Conservation (phyloP, 2,329 filamentous ascomycete genomes). For the Fusarium piperis region DNA sequence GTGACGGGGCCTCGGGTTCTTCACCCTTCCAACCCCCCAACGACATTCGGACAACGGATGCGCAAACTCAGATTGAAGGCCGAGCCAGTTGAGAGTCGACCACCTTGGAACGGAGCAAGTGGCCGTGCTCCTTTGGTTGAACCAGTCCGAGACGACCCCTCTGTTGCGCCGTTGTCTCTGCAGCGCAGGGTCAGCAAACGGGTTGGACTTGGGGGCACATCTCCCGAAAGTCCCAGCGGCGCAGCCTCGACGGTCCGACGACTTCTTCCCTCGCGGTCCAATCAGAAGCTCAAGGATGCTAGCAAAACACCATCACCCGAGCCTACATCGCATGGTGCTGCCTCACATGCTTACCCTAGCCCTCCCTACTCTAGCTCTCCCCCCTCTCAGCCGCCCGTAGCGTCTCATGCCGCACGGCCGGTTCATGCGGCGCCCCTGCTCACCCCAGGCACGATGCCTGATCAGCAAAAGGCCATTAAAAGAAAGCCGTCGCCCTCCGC, state of each 20-base stretch:
- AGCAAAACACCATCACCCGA: constrained; percentile 38
- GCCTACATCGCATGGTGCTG: constrained; percentile 18
- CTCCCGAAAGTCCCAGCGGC: constrained; percentile 50
- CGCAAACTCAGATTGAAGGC: constrained; percentile 49
- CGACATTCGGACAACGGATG: constrained; percentile 48
- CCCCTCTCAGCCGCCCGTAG: constrained; percentile 20
- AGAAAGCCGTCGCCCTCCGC: constrained; percentile 56
- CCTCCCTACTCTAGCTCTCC: constrained; percentile 46
- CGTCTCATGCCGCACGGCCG: constrained; percentile 11
- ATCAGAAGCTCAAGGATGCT: constrained; percentile 45
- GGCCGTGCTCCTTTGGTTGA: constrained; percentile 72
- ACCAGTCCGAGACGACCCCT: constrained; percentile 69
- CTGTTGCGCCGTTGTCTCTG: constrained; percentile 65
- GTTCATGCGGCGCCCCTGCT: constrained; percentile 38
- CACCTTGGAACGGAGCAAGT: constrained; percentile 78
- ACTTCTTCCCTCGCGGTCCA: constrained; percentile 48
- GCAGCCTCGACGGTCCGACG: constrained; percentile 47
- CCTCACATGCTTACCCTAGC: constrained; percentile 46
- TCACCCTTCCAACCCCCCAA: constrained; percentile 38
- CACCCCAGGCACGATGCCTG: constrained; percentile 34
- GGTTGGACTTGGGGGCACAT: constrained; percentile 40
- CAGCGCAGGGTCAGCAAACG: constrained; percentile 61
- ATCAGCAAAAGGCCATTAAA: constrained; percentile 53
- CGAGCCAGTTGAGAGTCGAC: constrained; percentile 55
- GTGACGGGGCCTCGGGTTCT: constrained; percentile 38